Evolutionary conservation across 805 yeast genomes (phyloP).

Genomic region (Metschnikowia noctiluminum): DNA sequence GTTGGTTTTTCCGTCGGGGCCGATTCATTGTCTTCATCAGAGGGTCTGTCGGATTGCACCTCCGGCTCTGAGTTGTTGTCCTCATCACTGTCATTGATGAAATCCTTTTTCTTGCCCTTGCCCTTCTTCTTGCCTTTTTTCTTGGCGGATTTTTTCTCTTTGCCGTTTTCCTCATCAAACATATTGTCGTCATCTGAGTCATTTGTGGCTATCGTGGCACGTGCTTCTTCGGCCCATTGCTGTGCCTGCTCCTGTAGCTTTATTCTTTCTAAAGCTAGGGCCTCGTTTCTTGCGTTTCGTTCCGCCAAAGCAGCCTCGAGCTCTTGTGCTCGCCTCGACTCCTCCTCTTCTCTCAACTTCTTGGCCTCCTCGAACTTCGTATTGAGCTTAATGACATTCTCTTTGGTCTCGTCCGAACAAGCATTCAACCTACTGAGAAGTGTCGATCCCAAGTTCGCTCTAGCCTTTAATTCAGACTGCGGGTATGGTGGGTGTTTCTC

Average conservation of each 20-base stretch:
- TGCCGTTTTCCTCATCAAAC: conserved; percentile 24
- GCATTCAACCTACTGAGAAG: conserved; percentile 68
- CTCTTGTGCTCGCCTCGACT: conserved; percentile 29
- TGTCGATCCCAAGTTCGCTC: conserved; percentile 86
- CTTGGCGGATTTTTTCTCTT: conserved; percentile 22
- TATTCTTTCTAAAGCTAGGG: conserved; percentile 43
- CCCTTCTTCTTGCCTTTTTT: conserved; percentile 20
- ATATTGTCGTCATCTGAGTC: conserved; percentile 34
- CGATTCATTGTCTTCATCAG: neutral
- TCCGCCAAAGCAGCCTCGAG: conserved; percentile 42
- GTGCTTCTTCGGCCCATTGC: conserved; percentile 47
- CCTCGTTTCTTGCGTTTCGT: conserved; percentile 46
- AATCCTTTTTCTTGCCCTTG: conserved; percentile 30
- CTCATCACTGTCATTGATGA: conserved; percentile 34
- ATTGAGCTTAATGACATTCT: conserved; percentile 54
- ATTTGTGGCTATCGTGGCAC: conserved; percentile 35
- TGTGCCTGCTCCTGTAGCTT: conserved; percentile 50
- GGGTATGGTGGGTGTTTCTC: conserved; percentile 71
- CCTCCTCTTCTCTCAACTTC: conserved; percentile 58
- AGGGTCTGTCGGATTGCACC: conserved; percentile 13
- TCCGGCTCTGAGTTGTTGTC: conserved; percentile 26
- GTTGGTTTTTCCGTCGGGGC: conserved; percentile 4
- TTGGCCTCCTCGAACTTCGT: conserved; percentile 72
- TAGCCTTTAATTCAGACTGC: conserved; percentile 71
- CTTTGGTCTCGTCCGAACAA: conserved; percentile 67